phyloP scores from a whole-genome alignment of 805 yeast species.

The Torulaspora quercuum region DNA sequence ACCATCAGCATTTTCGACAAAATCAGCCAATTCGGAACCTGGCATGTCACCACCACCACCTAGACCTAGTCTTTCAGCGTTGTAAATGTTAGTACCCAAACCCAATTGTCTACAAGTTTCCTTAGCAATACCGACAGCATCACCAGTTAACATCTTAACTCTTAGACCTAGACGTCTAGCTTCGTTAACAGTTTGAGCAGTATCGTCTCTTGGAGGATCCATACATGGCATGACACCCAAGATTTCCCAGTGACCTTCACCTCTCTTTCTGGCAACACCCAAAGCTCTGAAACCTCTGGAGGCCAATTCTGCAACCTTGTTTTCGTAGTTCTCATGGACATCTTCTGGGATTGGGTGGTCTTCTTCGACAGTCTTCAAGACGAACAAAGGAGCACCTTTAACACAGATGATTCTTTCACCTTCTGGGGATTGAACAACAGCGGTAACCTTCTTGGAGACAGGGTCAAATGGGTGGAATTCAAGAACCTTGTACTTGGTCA shows the following conservation, averaged over 20 bases:
- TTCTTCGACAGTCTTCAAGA: constrained; percentile 93
- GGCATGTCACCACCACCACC: constrained; percentile 96
- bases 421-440: constrained; percentile 91
- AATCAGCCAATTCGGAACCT: constrained; percentile 96
- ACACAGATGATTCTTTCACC: constrained; percentile 95
- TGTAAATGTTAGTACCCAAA: constrained; percentile 92
- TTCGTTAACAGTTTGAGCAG: constrained; percentile 90
- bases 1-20: constrained; percentile 97
- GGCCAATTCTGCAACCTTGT: constrained; percentile 96
- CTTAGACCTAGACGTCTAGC: constrained; percentile 89
- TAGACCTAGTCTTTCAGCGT: constrained; percentile 94
- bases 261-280: constrained; percentile 98
- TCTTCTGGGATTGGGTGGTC: constrained; percentile 96
- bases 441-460: constrained; percentile 94
- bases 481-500: constrained; percentile 88
- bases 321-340: constrained; percentile 88
- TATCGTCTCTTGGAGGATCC: constrained; percentile 99
- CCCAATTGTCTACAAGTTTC: constrained; percentile 98
- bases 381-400: constrained; percentile 98
- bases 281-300: constrained; percentile 97
- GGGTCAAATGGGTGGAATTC: constrained; percentile 98
- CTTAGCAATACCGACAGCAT: constrained; percentile 98
- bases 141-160: constrained; percentile 98
- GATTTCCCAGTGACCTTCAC: constrained; percentile 97
- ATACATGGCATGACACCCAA: constrained; percentile 97